These are phyloP conservation scores for Pueraria montana DNA, from an alignment of 306 rosid genomes.

Conservation along the genomic window DNA sequence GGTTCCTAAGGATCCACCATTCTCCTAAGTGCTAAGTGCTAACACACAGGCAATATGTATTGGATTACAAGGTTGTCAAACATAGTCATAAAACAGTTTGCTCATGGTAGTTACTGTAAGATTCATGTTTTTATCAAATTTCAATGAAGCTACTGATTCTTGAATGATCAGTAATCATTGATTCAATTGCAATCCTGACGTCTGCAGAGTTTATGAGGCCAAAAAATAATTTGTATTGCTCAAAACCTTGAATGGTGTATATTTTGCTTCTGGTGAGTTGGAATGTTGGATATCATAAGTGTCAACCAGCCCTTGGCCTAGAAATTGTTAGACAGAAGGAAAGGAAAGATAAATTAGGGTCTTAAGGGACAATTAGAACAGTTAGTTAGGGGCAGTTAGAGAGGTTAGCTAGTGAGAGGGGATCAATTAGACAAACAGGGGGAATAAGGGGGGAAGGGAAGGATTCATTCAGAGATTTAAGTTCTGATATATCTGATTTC, in stretches of 20 bases:
- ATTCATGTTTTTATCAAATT: background rate
- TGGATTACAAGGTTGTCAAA: background rate
- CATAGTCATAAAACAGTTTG: background rate
- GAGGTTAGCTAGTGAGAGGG: background rate
- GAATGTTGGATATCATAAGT: background rate
- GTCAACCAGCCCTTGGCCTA: background rate
- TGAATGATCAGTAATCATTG: background rate
- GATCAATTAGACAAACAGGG: background rate
- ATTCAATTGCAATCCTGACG: background rate
- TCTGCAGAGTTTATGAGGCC: background rate
- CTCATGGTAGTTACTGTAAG: background rate
- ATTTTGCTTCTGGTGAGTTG: background rate
- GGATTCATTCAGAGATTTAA: background rate
- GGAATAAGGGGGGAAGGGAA: background rate
- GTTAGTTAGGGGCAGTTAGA: background rate
- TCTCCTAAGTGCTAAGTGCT: background rate
- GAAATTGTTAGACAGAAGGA: background rate
- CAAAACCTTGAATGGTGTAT: background rate
- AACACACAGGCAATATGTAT: background rate
- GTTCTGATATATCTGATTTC: background rate
- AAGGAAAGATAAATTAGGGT: background rate
- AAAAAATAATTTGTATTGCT: background rate
- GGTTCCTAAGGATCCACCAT: constrained; percentile 16
- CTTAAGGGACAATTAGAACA: background rate
- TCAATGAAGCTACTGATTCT: background rate